Evolutionary conservation across 2,329 filamentous ascomycete genomes (phyloP).

Genomic region (Pyricularia pennisetigena): DNA sequence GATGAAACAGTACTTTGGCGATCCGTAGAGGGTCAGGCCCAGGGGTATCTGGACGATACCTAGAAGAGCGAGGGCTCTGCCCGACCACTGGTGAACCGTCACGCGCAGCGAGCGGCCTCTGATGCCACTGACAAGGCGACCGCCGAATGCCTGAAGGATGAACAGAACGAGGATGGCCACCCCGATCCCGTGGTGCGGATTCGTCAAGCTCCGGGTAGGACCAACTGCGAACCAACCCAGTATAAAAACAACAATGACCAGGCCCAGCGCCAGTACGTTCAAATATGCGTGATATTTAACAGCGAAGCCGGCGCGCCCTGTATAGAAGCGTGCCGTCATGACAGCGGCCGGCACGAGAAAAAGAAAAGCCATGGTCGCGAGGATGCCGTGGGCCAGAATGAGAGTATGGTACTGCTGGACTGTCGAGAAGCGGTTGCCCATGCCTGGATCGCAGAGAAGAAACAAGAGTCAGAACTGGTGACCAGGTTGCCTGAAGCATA

Average conservation of each 20-base stretch:
- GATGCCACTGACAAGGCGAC: slow-evolving; percentile 50
- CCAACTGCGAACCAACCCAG: slow-evolving; percentile 74
- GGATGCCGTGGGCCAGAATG: slow-evolving; percentile 60
- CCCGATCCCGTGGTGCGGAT: slow-evolving; percentile 79
- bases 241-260: slow-evolving; percentile 63
- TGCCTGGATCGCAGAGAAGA: slow-evolving; percentile 38
- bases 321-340: slow-evolving; percentile 63
- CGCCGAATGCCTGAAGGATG: slow-evolving; percentile 60
- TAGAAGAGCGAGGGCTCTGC: slow-evolving; percentile 66
- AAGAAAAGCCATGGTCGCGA: slow-evolving; percentile 66
- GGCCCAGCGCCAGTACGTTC: slow-evolving; percentile 56
- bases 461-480: not conserved
- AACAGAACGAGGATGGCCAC: slow-evolving; percentile 68
- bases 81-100: slow-evolving; percentile 81
- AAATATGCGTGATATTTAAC: slow-evolving; percentile 65
- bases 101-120: slow-evolving; percentile 38
- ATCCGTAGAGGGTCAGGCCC: slow-evolving; percentile 85
- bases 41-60: slow-evolving; percentile 82
- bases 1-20: slow-evolving; percentile 75
- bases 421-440: slow-evolving; percentile 70
- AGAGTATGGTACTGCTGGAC: slow-evolving; percentile 61
- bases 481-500: not conserved
- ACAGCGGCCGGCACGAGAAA: slow-evolving; percentile 65
- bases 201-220: slow-evolving; percentile 58
- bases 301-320: slow-evolving; percentile 48